Percentiles rank a stretch among this genome's conserved stretches.
These are phyloP conservation scores for Marasmius tenuissimus DNA, from an alignment of 1,284 basidiomycete genomes.

Conservation along the genomic window DNA sequence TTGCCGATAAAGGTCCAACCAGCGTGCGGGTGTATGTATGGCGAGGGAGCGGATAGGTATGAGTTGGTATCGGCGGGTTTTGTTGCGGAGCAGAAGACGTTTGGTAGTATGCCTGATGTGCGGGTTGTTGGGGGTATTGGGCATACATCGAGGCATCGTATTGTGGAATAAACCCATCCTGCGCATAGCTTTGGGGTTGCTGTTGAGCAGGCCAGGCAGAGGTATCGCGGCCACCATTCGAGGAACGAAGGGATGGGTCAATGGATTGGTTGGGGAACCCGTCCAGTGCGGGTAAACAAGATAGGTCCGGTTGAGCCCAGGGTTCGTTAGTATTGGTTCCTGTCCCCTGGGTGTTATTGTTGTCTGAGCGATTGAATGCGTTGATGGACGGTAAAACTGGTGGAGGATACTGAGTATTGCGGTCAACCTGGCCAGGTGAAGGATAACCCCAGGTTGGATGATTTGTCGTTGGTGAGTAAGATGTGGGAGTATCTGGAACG, in stretches of 20 bases:
- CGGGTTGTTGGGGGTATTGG: neutral
- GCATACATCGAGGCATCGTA: neutral
- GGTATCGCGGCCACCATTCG: neutral
- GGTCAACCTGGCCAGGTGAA: slow-evolving; percentile 41
- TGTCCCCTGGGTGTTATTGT: neutral
- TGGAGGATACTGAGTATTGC: slow-evolving; percentile 49
- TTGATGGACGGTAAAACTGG: slow-evolving; percentile 51
- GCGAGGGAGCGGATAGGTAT: slow-evolving; percentile 37
- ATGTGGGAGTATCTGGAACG: neutral
- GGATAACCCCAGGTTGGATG: slow-evolving; percentile 54
- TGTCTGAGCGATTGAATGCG: slow-evolving; percentile 35
- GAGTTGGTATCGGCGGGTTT: slow-evolving; percentile 33
- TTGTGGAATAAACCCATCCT: neutral
- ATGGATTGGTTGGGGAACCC: neutral
- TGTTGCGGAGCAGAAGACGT: slow-evolving; percentile 16
- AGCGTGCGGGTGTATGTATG: slow-evolving; percentile 83
- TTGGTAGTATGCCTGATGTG: slow-evolving; percentile 3
- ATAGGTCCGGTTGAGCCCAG: neutral
- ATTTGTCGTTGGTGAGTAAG: neutral
- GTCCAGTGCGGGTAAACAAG: neutral
- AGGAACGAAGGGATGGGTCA: neutral
- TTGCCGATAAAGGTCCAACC: slow-evolving; percentile 83
- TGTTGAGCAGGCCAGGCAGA: neutral
- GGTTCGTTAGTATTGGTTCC: neutral
- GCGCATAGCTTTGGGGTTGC: neutral